Conservation (phyloP, 1,139 yeast genomes). For the Kodamaea arcana region DNA sequence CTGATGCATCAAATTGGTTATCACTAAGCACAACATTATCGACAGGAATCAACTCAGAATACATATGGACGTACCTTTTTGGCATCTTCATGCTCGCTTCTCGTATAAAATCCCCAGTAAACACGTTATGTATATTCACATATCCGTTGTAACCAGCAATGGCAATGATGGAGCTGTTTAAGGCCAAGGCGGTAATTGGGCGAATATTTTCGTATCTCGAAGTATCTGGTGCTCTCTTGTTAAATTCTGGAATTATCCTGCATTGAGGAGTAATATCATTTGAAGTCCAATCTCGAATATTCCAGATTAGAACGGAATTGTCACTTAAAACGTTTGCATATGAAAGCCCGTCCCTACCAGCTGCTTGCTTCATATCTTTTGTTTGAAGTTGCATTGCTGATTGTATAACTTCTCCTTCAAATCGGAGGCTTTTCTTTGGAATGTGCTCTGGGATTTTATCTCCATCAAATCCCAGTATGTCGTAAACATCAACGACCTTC, state of each 20-base stretch:
- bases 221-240: slow-evolving; percentile 16
- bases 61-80: slow-evolving; percentile 26
- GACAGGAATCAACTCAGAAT: slow-evolving; percentile 34
- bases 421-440: neutral
- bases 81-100: slow-evolving; percentile 47
- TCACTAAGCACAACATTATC: slow-evolving; percentile 40
- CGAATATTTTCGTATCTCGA: slow-evolving; percentile 6
- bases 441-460: neutral
- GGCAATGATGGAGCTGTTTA: slow-evolving; percentile 46
- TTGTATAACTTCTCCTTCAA: slow-evolving; percentile 2
- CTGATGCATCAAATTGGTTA: slow-evolving; percentile 41
- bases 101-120: slow-evolving; percentile 54
- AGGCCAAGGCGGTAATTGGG: slow-evolving; percentile 26
- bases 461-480: slow-evolving; percentile 11
- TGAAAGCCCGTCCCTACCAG: slow-evolving; percentile 56
- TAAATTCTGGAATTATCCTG: slow-evolving; percentile 17
- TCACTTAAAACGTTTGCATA: slow-evolving; percentile 40
- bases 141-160: slow-evolving; percentile 64
- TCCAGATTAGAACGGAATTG: slow-evolving; percentile 38
- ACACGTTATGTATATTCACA: slow-evolving; percentile 57
- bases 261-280: slow-evolving; percentile 18
- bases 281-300: slow-evolving; percentile 24
- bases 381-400: slow-evolving; percentile 3
- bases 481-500: slow-evolving; percentile 23
- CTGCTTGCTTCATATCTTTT: slow-evolving; percentile 12